Conservation (phyloP, 1,284 basidiomycete genomes). For the Porogramme epimiltina region DNA sequence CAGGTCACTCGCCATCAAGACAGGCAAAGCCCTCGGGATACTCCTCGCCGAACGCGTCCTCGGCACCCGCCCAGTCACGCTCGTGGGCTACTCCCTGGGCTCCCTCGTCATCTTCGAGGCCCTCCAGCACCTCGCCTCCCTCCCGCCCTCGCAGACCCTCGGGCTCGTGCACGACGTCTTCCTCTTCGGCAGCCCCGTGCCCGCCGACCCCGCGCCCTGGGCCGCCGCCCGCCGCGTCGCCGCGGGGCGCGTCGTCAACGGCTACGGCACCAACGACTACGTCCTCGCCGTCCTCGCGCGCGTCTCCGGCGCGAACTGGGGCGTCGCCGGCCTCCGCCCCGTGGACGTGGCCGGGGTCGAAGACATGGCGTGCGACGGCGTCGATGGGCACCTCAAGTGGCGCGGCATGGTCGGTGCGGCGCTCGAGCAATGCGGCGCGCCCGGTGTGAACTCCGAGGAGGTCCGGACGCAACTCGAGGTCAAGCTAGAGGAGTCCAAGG, state of each 20-base stretch:
- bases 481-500: too few relatives aligned
- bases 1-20: slow-evolving; percentile 50
- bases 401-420: slow-evolving; percentile 50
- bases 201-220: slow-evolving; percentile 60
- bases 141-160: slow-evolving; percentile 44
- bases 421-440: slow-evolving; percentile 40
- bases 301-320: slow-evolving; percentile 63
- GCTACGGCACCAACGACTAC: slow-evolving; percentile 72
- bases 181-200: slow-evolving; percentile 71
- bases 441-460: slow-evolving; percentile 37
- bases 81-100: slow-evolving; percentile 60
- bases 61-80: slow-evolving; percentile 56
- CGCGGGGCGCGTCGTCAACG: slow-evolving; percentile 72
- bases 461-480: slow-evolving; percentile 39
- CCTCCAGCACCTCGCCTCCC: slow-evolving; percentile 37
- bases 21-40: slow-evolving; percentile 56
- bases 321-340: slow-evolving; percentile 67
- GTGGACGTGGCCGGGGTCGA: slow-evolving; percentile 71
- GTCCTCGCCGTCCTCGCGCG: slow-evolving; percentile 75
- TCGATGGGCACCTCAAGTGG: slow-evolving; percentile 60
- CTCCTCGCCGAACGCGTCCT: slow-evolving; percentile 54
- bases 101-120: slow-evolving; percentile 57
- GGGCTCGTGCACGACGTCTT: slow-evolving; percentile 75
- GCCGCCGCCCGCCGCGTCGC: slow-evolving; percentile 65
- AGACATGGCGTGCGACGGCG: slow-evolving; percentile 60